Conservation (phyloP, 75 land plant genomes). For the Pinus taeda region DNA sequence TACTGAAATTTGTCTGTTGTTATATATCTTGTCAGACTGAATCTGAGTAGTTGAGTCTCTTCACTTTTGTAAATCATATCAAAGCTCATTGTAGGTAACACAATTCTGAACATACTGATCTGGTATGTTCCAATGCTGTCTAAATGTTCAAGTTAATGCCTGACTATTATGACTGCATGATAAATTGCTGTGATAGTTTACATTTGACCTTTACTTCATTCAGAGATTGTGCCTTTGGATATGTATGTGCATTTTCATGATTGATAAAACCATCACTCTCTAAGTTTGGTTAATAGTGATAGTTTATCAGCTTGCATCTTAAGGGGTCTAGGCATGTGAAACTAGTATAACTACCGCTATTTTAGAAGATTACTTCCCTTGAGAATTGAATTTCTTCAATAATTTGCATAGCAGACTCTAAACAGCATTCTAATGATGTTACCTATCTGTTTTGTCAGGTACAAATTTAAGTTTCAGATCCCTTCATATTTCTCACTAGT, state of each 20-base stretch:
- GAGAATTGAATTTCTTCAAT: background rate
- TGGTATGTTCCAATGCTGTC: background rate
- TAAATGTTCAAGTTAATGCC: background rate
- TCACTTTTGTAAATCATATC: background rate
- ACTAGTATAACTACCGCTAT: background rate
- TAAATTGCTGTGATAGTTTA: too few relatives aligned
- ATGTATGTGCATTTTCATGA: background rate
- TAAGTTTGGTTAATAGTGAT: background rate
- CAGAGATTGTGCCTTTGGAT: too few relatives aligned
- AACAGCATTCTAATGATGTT: background rate
- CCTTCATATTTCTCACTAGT: constrained; percentile 99
- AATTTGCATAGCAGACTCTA: background rate
- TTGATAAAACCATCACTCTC: background rate
- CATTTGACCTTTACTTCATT: too few relatives aligned
- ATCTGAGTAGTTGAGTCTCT: background rate
- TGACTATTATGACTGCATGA: background rate
- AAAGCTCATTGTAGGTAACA: background rate
- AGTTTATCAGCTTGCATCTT: background rate
- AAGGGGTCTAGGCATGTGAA: background rate
- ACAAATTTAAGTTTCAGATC: constrained; percentile 89
- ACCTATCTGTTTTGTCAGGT: constrained; percentile 45
- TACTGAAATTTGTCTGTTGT: background rate
- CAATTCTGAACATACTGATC: background rate
- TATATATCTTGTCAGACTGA: background rate
- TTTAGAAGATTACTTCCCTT: background rate